Evolutionary conservation across 768 basidiomycete species (phyloP), one percentile per base, ranked within the genome.

Genomic region (Trametes elegans): DNA sequence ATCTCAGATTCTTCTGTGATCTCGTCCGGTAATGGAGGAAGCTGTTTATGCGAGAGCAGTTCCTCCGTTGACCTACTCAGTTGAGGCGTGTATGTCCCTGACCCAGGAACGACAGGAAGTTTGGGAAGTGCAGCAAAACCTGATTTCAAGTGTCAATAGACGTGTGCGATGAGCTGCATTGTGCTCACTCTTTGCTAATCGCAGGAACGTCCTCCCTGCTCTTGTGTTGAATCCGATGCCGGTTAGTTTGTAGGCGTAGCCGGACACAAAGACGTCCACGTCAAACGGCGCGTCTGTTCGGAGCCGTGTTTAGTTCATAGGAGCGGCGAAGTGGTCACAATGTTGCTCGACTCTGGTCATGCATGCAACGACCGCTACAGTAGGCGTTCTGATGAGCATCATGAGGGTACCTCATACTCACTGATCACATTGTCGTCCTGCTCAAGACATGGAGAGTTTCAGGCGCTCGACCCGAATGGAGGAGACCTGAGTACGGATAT

Each of bases 101-200:
- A 36, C n/a, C n/a, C n/a, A n/a, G n/a, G n/a, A n/a, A n/a, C n/a
- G n/a, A n/a, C 56, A 8, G 57, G 65, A 7, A 52, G 68, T 63
- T 86, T 90, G 5, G 90, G 88, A 7, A 93, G 69, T 3, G 83
- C 76, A 24, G 87, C 91, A 64, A 88, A 90, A 9, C 83, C 90
- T 92, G 53, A 13, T 32, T 24, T 19, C 39, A 5, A 13, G 9
- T 2, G 21, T 13, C 10, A 6, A 26, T 2, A 14, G 48, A 19
- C 18, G 3, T 10, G 19, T 39, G 41, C 43, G 34, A 8, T 29
- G 41, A 18, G 11, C 53, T 51, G n/a, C 35, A 41, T 2, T 34
- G 26, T 16, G 24, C 62, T 52, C 67, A 91, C 92, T 76, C 78
- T 86, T 90, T 9, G 93, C 93, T 29, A 94, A 67, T 11, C 78